Base-by-base conservation (phyloP, 331 rosid genomes). In the Arachis monticola region DNA sequence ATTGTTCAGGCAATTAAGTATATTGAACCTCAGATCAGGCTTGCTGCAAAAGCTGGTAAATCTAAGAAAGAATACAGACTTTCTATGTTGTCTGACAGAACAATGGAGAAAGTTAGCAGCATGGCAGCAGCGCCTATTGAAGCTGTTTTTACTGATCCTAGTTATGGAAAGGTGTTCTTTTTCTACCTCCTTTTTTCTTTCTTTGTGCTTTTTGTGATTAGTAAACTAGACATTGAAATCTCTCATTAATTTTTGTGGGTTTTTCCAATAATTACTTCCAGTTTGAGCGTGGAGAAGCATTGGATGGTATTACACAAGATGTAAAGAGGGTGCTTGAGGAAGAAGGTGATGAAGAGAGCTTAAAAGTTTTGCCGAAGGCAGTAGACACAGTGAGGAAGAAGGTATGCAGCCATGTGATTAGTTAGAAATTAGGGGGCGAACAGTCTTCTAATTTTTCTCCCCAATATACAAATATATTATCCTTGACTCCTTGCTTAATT, bases 271-370 rank as follows among this genome's bases (percentile, higher is more conserved):
- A 73, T 83, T 60, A 68, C 50, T 52, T 83, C n/a, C 77, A 94
- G 99, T 92, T 92, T 87, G 97, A 92, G 84, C 99, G 97, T 52
- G 99, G 99, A 66, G 91, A 90, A 84, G 99, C 97, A 68, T 82
- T 94, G 69, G 97, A 94, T 2, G 88, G 88, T 67, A 94, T 94
- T 77, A 30, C 90, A 13, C 87, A 88, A 82, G 97, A 90, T 73
- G 99, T 92, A 42, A 88, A 66, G 87, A 90, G 69, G 79, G 87
- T 76, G 69, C 87, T 94, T 63, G 96, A 86, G 84, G 93, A 88
- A 87, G 97, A 92, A 82, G 76, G 88, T 6, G 97, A 92, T 85
- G 99, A 90, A 81, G 99, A 94, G 79, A 85, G 97, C 86, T 82
- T 90, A 78, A 87, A 80, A 74, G 83, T 88, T 74, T 80, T 94